Evolutionary conservation across 2,329 filamentous ascomycete species (phyloP), one percentile per base, ranked within the genome.

Genomic region (Aspergillus ustus): DNA sequence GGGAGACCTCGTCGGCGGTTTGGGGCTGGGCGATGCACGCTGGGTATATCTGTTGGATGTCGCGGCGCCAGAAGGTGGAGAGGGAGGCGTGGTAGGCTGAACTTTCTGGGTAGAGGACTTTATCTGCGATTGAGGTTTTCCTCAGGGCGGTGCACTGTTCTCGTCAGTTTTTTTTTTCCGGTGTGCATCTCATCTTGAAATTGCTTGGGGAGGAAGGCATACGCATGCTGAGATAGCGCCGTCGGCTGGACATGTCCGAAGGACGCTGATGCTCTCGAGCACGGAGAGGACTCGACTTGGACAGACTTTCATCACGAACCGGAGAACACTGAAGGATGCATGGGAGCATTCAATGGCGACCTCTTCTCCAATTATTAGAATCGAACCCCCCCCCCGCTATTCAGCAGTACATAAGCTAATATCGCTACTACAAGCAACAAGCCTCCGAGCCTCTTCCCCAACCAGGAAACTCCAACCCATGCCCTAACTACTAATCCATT

Each of bases 291-390:
- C 19, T 31, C 15, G 20, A 29, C 45, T 28, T 25, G 52, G 40
- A 7, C 52, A 55, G 52, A 55, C 52, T 22, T 55, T 55, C 52
- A 55, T 55, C 15, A 15, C 7, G 25, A 37, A 40, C 34, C 25
- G 20, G 17, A 19, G 3, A 28, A 22, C 7, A 17, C 2, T n/a
- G 29, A 29, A 29, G 13, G 7, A 15, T 25, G 46, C 46, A 28
- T 17, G 22, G 17, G 15, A 28, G 6, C 7, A 3, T 15, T 13
- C 34, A 40, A 40, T 13, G 4, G 46, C 20, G 46, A 50, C 22
- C 7, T 25, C 17, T 50, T 13, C 22, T 25, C 11, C 46, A 29
- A 28, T 28, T 49, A 29, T 25, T 11, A 13, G 15, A 25, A 25
- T 25, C 25, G 25, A 4, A 25, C 4, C 6, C 11, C 34, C 6